Evolutionary conservation across 1,139 yeast genomes (phyloP).

Genomic region (Kurtzmaniella natalensis): DNA sequence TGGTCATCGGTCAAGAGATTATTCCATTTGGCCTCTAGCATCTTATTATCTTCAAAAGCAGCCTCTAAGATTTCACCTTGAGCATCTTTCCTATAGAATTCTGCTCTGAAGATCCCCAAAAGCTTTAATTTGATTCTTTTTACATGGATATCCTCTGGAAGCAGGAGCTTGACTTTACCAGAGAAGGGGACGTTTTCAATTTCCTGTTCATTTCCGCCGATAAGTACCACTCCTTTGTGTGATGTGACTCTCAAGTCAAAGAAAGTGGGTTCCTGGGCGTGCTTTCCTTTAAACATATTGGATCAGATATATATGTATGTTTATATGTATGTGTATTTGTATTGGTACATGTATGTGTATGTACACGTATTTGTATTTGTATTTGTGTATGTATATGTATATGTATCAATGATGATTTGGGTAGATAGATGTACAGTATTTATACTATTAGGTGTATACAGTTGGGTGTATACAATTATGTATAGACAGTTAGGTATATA

Average conservation of each 20-base stretch:
- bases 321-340: too few species aligned
- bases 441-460: too few species aligned
- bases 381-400: too few species aligned
- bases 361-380: too few species aligned
- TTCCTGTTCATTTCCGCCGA: conserved; percentile 57
- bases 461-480: too few species aligned
- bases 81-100: conserved; percentile 43
- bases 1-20: conserved; percentile 46
- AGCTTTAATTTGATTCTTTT: conserved; percentile 44
- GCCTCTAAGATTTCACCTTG: conserved; percentile 37
- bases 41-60: conserved; percentile 45
- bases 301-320: not conserved
- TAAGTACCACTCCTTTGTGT: conserved; percentile 48
- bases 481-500: too few species aligned
- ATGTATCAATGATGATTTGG: too few species aligned
- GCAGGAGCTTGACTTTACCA: conserved; percentile 54
- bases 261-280: conserved; percentile 19
- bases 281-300: conserved; percentile 22
- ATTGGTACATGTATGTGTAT: too few species aligned
- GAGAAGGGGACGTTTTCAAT: conserved; percentile 48
- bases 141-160: conserved; percentile 49
- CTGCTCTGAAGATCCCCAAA: conserved; percentile 52
- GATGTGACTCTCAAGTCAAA: conserved; percentile 42
- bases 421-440: too few species aligned
- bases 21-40: conserved; percentile 56